Percentiles rank a stretch among this genome's conserved stretches.
Evolutionary conservation across 2,329 filamentous ascomycete species (phyloP).

Genomic region (Dendrostoma leiphaemia): DNA sequence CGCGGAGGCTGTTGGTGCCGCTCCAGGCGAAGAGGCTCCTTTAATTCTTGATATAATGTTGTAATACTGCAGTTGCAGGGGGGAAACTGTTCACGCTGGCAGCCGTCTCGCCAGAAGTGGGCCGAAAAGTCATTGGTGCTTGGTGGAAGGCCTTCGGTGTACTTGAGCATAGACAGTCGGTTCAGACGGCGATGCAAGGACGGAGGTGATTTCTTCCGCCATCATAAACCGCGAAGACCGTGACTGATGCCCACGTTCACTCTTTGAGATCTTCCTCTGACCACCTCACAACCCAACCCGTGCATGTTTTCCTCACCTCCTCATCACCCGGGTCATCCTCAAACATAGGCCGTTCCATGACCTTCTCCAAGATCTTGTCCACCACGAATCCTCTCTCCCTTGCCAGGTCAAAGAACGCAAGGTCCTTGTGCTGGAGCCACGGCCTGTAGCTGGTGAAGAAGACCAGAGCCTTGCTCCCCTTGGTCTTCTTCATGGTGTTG

Average conservation of each 20-base stretch:
- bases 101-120: background rate
- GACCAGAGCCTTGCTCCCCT: constrained; percentile 67
- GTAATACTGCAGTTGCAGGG: background rate
- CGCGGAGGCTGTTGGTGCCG: background rate
- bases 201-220: too few species aligned
- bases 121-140: background rate
- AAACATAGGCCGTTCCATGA: constrained; percentile 85
- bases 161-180: too few species aligned
- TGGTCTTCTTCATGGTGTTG: constrained; percentile 57
- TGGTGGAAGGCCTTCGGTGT: background rate
- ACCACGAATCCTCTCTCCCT: constrained; percentile 70
- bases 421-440: constrained; percentile 82
- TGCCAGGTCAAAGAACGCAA: constrained; percentile 81
- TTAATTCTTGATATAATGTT: background rate
- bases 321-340: constrained; percentile 85
- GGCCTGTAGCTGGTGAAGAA: constrained; percentile 95
- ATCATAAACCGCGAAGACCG: background rate
- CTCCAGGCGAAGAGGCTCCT: background rate
- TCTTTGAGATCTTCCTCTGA: constrained; percentile 31
- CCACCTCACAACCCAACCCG: constrained; percentile 74
- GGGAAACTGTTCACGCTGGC: background rate
- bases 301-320: constrained; percentile 76
- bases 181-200: too few species aligned
- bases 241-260: background rate
- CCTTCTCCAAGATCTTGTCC: constrained; percentile 75